Evolutionary conservation across 192 early-diverging fungal genomes (phyloP), one percentile per base, ranked within the genome.

Genomic region (Coemansia sp.): DNA sequence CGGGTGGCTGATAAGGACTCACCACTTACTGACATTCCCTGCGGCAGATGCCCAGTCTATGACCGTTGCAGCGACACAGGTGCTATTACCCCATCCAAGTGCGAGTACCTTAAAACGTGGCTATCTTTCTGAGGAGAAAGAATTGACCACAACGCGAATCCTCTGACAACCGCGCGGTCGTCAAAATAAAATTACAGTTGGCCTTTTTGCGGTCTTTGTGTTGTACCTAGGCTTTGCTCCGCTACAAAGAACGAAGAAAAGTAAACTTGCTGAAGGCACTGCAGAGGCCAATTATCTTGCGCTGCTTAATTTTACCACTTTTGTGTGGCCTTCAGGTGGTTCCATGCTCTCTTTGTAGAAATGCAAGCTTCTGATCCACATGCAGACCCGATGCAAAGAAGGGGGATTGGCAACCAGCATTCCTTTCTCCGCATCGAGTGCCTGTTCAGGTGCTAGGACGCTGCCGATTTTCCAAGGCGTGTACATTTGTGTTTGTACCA

Each of bases 11-110:
- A 53, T 38, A 76, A 65, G 14, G 76, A 82, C 26, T 87, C 86
- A 20, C 86, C 88, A 10, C 79, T 87, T 67, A 88, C 90, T 26
- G 92, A 94, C 45, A 84, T 89, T 9, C 95, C 95, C 3, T 98
- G 96, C 66, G 96, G 96, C 5, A 84, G 80, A 28, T 98, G 96
- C 63, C 92, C 94, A 13, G 92, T 95, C 2, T 88, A 85, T 42
- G 73, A 86, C 36, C 89, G 91, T 55, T 97, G 95, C 76, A 80
- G 75, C 33, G 87, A 83, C 35, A 83, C 81, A 9, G 92, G 94
- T 0, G 84, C 88, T 3, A 83, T 97, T 51, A 89, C 87, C 21
- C 94, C 94, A 8, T 67, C 75, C 40, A 88, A 85, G 31, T 96
- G 94, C 80, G 79, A 82, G 28, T 97, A 97, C 67, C 90, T 88